Evolutionary conservation across 2,329 filamentous ascomycete genomes (phyloP), one percentile per base, ranked within the genome.

Genomic region (Pezicula neosporulosa): DNA sequence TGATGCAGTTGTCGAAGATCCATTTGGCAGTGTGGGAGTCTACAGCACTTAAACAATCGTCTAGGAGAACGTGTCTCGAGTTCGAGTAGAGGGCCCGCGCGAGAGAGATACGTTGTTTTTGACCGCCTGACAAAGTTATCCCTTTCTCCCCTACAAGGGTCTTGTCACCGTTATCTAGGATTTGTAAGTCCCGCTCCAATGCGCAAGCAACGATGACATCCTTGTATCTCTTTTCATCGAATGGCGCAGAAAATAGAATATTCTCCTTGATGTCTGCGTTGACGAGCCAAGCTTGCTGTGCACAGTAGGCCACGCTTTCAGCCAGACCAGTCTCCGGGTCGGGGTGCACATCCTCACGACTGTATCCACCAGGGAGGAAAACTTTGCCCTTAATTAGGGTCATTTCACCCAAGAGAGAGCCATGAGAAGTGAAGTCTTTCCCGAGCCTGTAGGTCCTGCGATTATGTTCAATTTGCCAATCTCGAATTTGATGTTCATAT

Each of bases 1-100:
- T 86, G 57, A 99, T 86, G 53, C 92, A 96, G 69, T 96, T 88
- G 66, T 87, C 88, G 72, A 97, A 97, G 59, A 99, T 97, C 86
- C 95, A 97, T 68, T 97, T 95, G 2, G 92, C 92, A 0, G 94
- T 97, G 63, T 99, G 94, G 3, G 94, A 95, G 68, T 99, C 94
- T 33, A 99, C 94, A 27, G 94, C 94, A 65, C 92, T 97, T 41
- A 99, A 78, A 57, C 95, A 96, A 68, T 99, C 94, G 64, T 99
- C 94, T 46, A 99, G 78, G 10, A 99, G 80, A 15, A 99, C 73
- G 68, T 97, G 93, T 48, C 86, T 87, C 6, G 92, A 95, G 69
- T 90, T 93, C 58, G 90, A 96, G 71, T 99, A 99, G n/a, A 99
- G 79, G 1, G 94, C 94, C 59, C 94, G 86, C n/a, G 94, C 94